Base-by-base conservation (phyloP, 768 basidiomycete species). In the Russula ochroleuca region DNA sequence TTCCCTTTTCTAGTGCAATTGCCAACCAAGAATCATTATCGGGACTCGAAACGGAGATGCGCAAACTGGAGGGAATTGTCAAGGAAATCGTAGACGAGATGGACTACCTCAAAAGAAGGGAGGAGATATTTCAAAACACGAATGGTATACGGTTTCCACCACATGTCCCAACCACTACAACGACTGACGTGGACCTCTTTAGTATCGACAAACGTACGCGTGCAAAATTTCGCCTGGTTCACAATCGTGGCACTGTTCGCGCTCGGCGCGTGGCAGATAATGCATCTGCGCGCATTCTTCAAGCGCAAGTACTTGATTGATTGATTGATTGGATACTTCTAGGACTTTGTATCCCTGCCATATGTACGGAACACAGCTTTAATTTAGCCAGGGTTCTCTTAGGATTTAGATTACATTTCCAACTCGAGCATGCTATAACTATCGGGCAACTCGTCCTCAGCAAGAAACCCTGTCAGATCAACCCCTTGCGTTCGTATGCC, bases 21-120 rank as follows among this genome's bases (percentile, higher is more conserved):
- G 97, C 97, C 11, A 98, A 97, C 77, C 95, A 98, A 73, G 97
- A 99, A 74, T 94, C 92, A 0, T 80, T 98, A 0, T 97, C 94
- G 7, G 90, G 90, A 0, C 83, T 99, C 21, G 97, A 99, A 76
- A 95, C 93, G 0, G 97, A 98, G 75, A 98, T 98, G 95, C 85
- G 94, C 45, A 98, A 98, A 72, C 80, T 99, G 3, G 97, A 99
- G 74, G 95, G 93, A 0, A 75, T 98, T 15, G 90, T 94, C 40
- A 92, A 94, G 73, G 97, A 98, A 77, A 86, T 99, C 57, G 85
- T 89, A 15, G 95, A 98, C 69, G 95, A 99, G 75, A 80, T 98
- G 79, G 83, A 83, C 9, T 98, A 96, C 76, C 83, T 99, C 64
- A 92, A 94, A 78, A 76, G 78, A 69, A 82, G 96, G n/a, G 96